phyloP scores from a whole-genome alignment of 73 alveolate species.

The Halteria grandinella region DNA sequence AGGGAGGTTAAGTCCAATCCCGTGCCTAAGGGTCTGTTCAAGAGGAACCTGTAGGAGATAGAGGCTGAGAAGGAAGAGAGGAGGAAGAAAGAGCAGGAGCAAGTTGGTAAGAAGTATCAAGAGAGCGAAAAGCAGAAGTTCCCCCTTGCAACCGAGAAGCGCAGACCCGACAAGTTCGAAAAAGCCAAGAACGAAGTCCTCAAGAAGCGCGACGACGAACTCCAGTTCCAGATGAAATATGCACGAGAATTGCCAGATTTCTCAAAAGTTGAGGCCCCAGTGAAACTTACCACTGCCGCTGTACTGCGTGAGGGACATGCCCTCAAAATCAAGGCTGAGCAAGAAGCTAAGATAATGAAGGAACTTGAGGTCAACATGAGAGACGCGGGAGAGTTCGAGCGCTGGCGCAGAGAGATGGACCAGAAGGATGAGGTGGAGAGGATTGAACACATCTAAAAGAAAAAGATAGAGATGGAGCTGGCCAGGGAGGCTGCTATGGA shows the following conservation, averaged over 20 bases:
- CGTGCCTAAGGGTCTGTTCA: slow-evolving; percentile 82
- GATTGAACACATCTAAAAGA: slow-evolving; percentile 91
- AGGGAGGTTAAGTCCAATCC: slow-evolving; percentile 84
- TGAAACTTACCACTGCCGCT: slow-evolving; percentile 96
- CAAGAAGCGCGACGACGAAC: slow-evolving; percentile 61
- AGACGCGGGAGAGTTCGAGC: slow-evolving; percentile 94
- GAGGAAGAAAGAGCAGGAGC: slow-evolving; percentile 62
- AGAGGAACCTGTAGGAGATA: slow-evolving; percentile 81
- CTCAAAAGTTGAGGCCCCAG: slow-evolving; percentile 83
- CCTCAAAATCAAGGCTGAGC: slow-evolving; percentile 91
- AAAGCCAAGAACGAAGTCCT: slow-evolving; percentile 70
- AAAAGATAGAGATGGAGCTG: slow-evolving; percentile 97
- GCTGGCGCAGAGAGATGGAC: slow-evolving; percentile 93
- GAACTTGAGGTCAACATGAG: slow-evolving; percentile 91
- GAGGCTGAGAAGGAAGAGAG: slow-evolving; percentile 75
- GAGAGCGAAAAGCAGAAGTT: slow-evolving; percentile 26
- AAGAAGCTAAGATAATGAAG: slow-evolving; percentile 89
- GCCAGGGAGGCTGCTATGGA: slow-evolving; percentile 98
- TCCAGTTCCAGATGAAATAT: slow-evolving; percentile 72
- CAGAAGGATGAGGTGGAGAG: slow-evolving; percentile 93
- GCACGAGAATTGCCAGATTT: slow-evolving; percentile 79
- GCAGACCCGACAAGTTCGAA: slow-evolving; percentile 74
- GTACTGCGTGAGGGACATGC: slow-evolving; percentile 93
- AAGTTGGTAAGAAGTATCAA: slow-evolving; percentile 36
- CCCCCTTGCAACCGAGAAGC: slow-evolving; percentile 45